Evolutionary conservation across 2,329 filamentous ascomycete genomes (phyloP), one percentile per base, ranked within the genome.

Genomic region (Beauveria sp.): DNA sequence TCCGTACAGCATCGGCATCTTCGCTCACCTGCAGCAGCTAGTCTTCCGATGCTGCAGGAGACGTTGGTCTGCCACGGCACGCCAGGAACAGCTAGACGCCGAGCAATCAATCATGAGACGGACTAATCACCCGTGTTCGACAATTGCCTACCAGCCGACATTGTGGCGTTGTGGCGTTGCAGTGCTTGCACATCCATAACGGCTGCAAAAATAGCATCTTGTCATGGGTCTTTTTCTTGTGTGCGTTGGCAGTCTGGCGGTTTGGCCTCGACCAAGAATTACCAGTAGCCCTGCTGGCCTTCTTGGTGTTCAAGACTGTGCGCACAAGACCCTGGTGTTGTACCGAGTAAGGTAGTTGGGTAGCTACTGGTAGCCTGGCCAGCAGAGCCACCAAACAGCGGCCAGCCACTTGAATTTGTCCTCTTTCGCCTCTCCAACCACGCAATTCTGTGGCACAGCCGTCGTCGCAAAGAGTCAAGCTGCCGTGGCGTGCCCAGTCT

Each of bases 51-150:
- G 49, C 48, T 60, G 49, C 49, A 60, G 48, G 57, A 60, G 48
- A 51, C 57, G 9, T 42, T 28, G 20, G 9, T 26, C 38, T 24
- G 55, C 3, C 20, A n/a, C 48, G 12, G 45, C 24, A 38, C 18
- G 40, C 40, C 57, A 60, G 57, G 57, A 53, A 60, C 57, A 60
- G 40, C 49, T 60, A 60, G 42, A 60, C 45, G 57, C 57, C 48
- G 57, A 20, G 48, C 34, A 43, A 53, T 53, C 34, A 42, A 53
- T 53, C 49, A 60, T 60, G 26, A 60, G 57, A 60, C 57, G 57
- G 57, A 31, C 49, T 28, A 34, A 31, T 45, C 45, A 34, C 28
- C 48, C 48, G 20, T 45, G n/a, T 45, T 51, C 51, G 31, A 60
- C 22, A 24, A 31, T n/a, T 42, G 50, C 20, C 26, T 20, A n/a